These are phyloP conservation scores for Emergomyces orientalis DNA, from an alignment of 2,329 filamentous ascomycete species.

Conservation along the genomic window DNA sequence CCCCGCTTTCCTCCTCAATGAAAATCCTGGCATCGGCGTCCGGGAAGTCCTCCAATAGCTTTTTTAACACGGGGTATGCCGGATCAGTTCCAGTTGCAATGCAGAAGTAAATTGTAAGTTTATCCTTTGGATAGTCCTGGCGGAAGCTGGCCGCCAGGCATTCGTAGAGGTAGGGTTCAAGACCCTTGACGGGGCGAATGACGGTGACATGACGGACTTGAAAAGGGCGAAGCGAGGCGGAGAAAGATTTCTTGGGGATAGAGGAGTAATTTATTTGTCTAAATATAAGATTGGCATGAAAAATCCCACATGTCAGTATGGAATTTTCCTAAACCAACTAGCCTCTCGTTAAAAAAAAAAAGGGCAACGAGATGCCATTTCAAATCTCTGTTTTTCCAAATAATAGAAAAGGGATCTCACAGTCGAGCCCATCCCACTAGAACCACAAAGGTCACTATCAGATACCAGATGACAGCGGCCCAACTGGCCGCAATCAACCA, in stretches of 20 bases:
- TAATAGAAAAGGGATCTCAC: constrained; percentile 32
- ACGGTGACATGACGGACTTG: constrained; percentile 75
- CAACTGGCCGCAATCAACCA: constrained; percentile 38
- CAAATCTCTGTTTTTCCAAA: constrained; percentile 3
- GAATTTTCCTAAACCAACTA: background rate
- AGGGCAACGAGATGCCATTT: background rate
- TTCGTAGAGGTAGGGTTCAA: constrained; percentile 83
- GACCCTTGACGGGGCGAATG: constrained; percentile 85
- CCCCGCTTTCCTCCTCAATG: constrained; percentile 64
- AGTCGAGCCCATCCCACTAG: constrained; percentile 51
- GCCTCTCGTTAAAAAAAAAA: background rate
- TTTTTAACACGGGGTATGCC: constrained; percentile 62
- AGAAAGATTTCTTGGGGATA: constrained; percentile 36
- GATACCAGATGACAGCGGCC: constrained; percentile 46
- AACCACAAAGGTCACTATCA: constrained; percentile 47
- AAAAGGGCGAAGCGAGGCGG: constrained; percentile 26
- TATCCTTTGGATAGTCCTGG: constrained; percentile 69
- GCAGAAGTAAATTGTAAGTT: constrained; percentile 73
- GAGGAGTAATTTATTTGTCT: constrained; percentile 49
- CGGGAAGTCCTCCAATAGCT: constrained; percentile 64
- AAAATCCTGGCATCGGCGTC: constrained; percentile 61
- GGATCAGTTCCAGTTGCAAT: constrained; percentile 66
- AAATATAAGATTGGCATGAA: constrained; percentile 13
- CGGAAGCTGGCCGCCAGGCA: constrained; percentile 79
- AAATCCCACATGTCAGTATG: background rate